phyloP scores from a whole-genome alignment of 805 yeast species.

The Lachancea meyersii region DNA sequence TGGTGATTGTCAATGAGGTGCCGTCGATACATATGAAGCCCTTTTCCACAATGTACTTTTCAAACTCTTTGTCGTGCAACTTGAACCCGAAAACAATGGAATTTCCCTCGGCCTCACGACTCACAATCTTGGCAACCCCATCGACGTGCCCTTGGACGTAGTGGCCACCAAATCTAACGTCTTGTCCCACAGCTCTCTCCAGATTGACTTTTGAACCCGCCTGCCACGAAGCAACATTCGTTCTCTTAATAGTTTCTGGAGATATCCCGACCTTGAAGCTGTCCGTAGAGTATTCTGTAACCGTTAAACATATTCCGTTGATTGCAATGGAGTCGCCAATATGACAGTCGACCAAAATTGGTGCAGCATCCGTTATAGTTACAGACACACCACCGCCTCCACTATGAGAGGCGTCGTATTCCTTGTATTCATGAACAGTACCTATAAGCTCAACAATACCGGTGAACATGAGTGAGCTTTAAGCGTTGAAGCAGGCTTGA shows the following conservation, averaged over 20 bases:
- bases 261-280: slow-evolving; percentile 86
- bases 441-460: slow-evolving; percentile 90
- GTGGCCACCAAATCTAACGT: slow-evolving; percentile 91
- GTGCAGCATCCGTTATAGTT: slow-evolving; percentile 53
- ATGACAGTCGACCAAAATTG: slow-evolving; percentile 71
- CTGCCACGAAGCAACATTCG: slow-evolving; percentile 61
- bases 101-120: slow-evolving; percentile 56
- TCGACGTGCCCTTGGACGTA: slow-evolving; percentile 98
- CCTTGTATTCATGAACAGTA: slow-evolving; percentile 29
- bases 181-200: slow-evolving; percentile 78
- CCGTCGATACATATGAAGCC: slow-evolving; percentile 95
- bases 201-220: slow-evolving; percentile 66
- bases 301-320: slow-evolving; percentile 88
- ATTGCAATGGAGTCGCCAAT: slow-evolving; percentile 91
- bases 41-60: slow-evolving; percentile 80
- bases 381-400: slow-evolving; percentile 57
- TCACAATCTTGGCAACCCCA: slow-evolving; percentile 65
- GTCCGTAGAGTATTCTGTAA: slow-evolving; percentile 61
- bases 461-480: slow-evolving; percentile 63
- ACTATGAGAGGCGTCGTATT: slow-evolving; percentile 18
- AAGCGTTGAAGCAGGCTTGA: background rate
- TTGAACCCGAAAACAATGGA: slow-evolving; percentile 71
- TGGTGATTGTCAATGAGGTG: slow-evolving; percentile 80
- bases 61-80: slow-evolving; percentile 53
- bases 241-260: slow-evolving; percentile 82